These are phyloP conservation scores for Suhomyces kunorum DNA, from an alignment of 1,139 yeast genomes.

Conservation along the genomic window DNA sequence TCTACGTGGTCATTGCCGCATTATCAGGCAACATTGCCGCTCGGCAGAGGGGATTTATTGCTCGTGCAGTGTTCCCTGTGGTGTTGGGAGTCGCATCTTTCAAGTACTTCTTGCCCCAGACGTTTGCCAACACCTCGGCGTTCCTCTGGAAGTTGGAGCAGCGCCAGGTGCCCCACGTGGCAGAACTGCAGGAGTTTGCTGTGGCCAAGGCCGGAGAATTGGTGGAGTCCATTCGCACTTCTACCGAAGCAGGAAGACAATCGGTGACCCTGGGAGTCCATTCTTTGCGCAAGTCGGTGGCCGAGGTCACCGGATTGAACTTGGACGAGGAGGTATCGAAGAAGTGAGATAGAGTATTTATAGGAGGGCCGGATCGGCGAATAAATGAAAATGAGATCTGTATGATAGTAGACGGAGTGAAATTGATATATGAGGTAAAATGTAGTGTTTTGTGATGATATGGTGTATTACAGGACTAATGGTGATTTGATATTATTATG, in stretches of 20 bases:
- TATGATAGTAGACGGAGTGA: no score
- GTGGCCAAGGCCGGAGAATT: slow-evolving; percentile 50
- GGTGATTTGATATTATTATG: no score
- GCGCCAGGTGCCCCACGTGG: slow-evolving; percentile 62
- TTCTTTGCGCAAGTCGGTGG: slow-evolving; percentile 49
- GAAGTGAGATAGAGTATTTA: slow-evolving; percentile 31
- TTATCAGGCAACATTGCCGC: slow-evolving; percentile 80
- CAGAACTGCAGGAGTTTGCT: slow-evolving; percentile 60
- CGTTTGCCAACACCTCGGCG: slow-evolving; percentile 64
- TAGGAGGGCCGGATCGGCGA: not conserved
- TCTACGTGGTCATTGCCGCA: slow-evolving; percentile 72
- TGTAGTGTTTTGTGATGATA: no score
- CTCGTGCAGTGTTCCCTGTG: slow-evolving; percentile 64
- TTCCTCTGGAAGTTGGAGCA: slow-evolving; percentile 70
- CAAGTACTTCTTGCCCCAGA: slow-evolving; percentile 73
- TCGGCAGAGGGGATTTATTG: slow-evolving; percentile 63
- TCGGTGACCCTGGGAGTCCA: slow-evolving; percentile 44
- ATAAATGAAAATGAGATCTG: no score
- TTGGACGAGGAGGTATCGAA: slow-evolving; percentile 63
- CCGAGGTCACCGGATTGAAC: slow-evolving; percentile 67
- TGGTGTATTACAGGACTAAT: no score
- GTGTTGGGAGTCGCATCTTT: slow-evolving; percentile 70
- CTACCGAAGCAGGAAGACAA: slow-evolving; percentile 40
- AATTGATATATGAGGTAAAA: no score
- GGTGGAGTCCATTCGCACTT: slow-evolving; percentile 40